Conservation (phyloP, 83 land plant genomes). For the Isoetes engelmannii region DNA sequence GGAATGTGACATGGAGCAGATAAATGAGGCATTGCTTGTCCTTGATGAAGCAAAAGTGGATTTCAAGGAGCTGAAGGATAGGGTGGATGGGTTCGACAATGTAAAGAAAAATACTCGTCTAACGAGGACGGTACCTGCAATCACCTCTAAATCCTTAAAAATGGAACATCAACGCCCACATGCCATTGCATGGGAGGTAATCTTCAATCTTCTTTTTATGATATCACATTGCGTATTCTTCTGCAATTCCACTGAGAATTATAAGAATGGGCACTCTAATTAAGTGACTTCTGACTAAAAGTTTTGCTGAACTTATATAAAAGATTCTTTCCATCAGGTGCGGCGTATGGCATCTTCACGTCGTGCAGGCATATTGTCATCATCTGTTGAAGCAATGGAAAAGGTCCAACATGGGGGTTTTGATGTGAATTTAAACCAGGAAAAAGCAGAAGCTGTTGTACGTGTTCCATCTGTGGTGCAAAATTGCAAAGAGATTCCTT, state of each 20-base stretch:
- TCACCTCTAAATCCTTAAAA: constrained; percentile 27
- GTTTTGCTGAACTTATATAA: too few relatives aligned
- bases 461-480: constrained; percentile 16
- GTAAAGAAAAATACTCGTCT: constrained; percentile 35
- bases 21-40: constrained; percentile 83
- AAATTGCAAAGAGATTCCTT: neutral
- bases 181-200: constrained; percentile 95
- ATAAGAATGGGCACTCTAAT: constrained; percentile 14
- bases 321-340: constrained; percentile 40
- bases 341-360: constrained; percentile 84
- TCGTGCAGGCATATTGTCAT: constrained; percentile 80
- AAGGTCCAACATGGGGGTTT: constrained; percentile 69
- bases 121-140: constrained; percentile 32
- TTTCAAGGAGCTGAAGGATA: constrained; percentile 64
- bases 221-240: too few relatives aligned
- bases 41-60: constrained; percentile 80
- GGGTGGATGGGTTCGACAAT: constrained; percentile 71
- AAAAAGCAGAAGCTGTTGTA: constrained; percentile 23
- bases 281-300: too few relatives aligned
- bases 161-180: constrained; percentile 67
- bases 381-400: constrained; percentile 84
- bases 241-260: constrained; percentile 23
- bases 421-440: constrained; percentile 20
- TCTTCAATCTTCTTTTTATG: neutral
- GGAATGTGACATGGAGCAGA: constrained; percentile 85